Percentiles rank a stretch among this genome's conserved stretches.
phyloP scores from a whole-genome alignment of 2,329 filamentous ascomycete genomes.

The Claviceps citrina region DNA sequence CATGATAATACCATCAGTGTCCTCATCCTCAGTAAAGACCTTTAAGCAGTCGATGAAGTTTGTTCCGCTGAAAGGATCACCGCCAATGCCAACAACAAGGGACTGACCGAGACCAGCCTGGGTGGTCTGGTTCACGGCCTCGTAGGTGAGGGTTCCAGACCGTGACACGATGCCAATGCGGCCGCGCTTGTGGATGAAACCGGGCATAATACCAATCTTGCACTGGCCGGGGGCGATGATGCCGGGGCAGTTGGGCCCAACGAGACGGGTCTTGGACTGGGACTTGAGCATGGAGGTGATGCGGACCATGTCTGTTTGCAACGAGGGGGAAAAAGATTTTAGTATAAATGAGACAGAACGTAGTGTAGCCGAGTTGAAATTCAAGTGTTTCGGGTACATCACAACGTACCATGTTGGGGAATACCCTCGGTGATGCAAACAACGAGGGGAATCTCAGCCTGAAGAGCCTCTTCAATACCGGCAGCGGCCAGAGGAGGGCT shows the following conservation, averaged over 20 bases:
- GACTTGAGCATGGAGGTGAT: constrained; percentile 97
- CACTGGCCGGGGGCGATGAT: constrained; percentile 92
- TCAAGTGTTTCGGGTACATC: background rate
- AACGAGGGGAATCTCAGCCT: constrained; percentile 82
- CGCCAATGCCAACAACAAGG: constrained; percentile 93
- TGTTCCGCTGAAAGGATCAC: constrained; percentile 96
- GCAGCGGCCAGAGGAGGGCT: constrained; percentile 82
- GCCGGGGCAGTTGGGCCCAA: constrained; percentile 95
- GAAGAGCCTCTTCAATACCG: constrained; percentile 92
- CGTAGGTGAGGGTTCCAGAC: constrained; percentile 96
- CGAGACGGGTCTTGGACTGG: constrained; percentile 89
- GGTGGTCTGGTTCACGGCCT: constrained; percentile 99
- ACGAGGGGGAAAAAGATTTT: constrained; percentile 4
- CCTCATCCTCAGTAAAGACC: constrained; percentile 87
- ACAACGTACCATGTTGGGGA: constrained; percentile 70
- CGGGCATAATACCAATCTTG: constrained; percentile 99
- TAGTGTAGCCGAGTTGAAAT: background rate
- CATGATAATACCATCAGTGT: constrained; percentile 99
- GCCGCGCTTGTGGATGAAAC: constrained; percentile 99
- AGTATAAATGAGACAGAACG: constrained; percentile 2
- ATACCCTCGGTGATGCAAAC: constrained; percentile 98
- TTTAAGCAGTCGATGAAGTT: constrained; percentile 99
- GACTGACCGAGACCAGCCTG: constrained; percentile 94
- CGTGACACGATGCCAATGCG: constrained; percentile 97
- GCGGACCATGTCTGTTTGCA: constrained; percentile 75